phyloP scores from a whole-genome alignment of 257 asterid species.

The Plantago ovata region DNA sequence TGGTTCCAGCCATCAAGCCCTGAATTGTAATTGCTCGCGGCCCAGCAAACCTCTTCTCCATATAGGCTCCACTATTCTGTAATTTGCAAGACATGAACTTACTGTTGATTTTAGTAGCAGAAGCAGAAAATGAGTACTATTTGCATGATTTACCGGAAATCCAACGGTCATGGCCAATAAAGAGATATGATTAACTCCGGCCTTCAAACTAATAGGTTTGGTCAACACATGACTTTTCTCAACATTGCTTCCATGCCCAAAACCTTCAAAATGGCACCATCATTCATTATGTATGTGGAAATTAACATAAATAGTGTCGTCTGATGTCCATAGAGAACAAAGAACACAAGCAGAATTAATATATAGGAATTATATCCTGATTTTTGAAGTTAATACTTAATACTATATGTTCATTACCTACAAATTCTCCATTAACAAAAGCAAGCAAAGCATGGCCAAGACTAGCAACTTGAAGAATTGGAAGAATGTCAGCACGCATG shows the following conservation, averaged over 20 bases:
- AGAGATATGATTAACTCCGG: conserved; percentile 58
- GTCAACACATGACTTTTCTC: conserved; percentile 71
- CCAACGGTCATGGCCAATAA: conserved; percentile 72
- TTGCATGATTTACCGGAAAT: conserved; percentile 65
- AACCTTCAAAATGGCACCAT: conserved; percentile 35
- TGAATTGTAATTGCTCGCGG: conserved; percentile 60
- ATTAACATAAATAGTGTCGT: no score
- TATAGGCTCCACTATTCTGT: conserved; percentile 92
- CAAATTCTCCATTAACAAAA: conserved; percentile 68
- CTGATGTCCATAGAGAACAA: no score
- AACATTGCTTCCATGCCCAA: conserved; percentile 74
- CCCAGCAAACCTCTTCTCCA: conserved; percentile 96
- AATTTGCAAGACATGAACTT: conserved; percentile 1
- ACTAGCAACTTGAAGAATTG: conserved; percentile 70
- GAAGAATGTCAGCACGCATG: conserved; percentile 58
- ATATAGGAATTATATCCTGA: no score
- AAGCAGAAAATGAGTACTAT: no score
- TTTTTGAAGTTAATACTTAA: no score
- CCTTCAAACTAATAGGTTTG: conserved; percentile 39
- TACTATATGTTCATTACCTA: conserved; percentile 39
- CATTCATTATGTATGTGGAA: no score
- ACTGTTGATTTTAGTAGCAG: no score
- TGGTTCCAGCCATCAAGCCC: conserved; percentile 89
- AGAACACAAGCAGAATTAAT: no score
- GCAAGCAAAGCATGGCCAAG: conserved; percentile 83